These are phyloP conservation scores for Sonneratia alba DNA, from an alignment of 345 rosid genomes.

Conservation along the genomic window DNA sequence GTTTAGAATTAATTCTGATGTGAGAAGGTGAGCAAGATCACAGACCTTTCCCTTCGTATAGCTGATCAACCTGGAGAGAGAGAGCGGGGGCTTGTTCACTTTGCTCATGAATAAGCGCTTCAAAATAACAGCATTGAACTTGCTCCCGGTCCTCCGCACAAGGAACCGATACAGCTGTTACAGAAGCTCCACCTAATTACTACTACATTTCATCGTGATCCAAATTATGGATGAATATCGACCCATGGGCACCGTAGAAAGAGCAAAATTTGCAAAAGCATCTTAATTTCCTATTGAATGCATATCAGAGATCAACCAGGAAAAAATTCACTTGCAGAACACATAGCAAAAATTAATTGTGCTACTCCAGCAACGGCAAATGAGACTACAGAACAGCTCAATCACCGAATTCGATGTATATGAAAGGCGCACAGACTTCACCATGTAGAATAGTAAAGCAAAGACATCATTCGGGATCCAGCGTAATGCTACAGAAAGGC, in stretches of 20 bases:
- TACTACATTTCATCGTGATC: neutral
- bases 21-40: neutral
- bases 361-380: no score
- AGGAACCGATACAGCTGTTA: slow-evolving; percentile 71
- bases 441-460: neutral
- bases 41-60: slow-evolving; percentile 69
- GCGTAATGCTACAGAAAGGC: neutral
- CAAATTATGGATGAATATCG: no score
- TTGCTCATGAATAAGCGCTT: slow-evolving; percentile 97
- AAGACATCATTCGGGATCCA: neutral
- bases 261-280: no score
- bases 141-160: slow-evolving; percentile 83
- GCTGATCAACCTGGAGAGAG: slow-evolving; percentile 62
- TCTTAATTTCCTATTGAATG: no score
- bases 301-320: no score
- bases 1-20: neutral
- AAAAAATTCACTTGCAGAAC: no score
- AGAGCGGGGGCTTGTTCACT: slow-evolving; percentile 78
- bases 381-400: no score
- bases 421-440: no score
- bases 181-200: neutral
- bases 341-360: no score
- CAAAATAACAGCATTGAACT: slow-evolving; percentile 83
- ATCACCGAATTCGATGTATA: no score
- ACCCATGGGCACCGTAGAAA: no score